Evolutionary conservation across 306 rosid genomes (phyloP), one percentile per base, ranked within the genome.

Genomic region (Coriaria nepalensis): DNA sequence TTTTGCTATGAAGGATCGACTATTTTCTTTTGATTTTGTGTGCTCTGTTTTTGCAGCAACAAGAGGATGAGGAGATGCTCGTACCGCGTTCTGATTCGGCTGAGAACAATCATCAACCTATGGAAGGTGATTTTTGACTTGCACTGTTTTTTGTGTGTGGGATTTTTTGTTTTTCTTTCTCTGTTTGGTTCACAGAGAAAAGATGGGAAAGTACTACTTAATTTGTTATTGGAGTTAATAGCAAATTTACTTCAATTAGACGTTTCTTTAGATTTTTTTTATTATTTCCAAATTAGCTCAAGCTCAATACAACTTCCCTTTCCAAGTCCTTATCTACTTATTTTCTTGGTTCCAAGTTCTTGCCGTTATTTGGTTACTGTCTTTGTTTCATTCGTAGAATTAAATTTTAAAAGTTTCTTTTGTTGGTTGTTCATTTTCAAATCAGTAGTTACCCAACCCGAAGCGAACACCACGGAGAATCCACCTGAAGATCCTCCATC

Each of bases 21-120:
- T 65, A 53, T 39, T 59, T 55, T 14, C 56, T 63, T 68, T 49
- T 53, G 57, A 57, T 65, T 50, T 49, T 53, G 44, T 63, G 45
- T 11, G 38, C 33, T 15, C 0, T 44, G 35, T 49, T 57, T 9
- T 53, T 52, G 57, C 81, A 78, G 85, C 93, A 71, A 73, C 93
- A 74, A 64, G 95, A 85, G 69, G 96, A 86, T 48, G 96, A 86
- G 64, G 96, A 81, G 88, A 86, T 79, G 86, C 96, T 86, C 44
- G 88, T 81, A 4, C 86, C 88, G 13, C 77, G 70, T 61, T 68
- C 88, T 2, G 93, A 86, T 78, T 78, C 77, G 81, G 60, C 75
- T 2, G 88, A 81, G 63, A 79, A 76, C 65, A 76, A 82, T 68
- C 93, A 81, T 63, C 86, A 86, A 48, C 82, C 88, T 50, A 81